Conservation (phyloP, 495 filamentous ascomycete species). For the Parmelia sp. region DNA sequence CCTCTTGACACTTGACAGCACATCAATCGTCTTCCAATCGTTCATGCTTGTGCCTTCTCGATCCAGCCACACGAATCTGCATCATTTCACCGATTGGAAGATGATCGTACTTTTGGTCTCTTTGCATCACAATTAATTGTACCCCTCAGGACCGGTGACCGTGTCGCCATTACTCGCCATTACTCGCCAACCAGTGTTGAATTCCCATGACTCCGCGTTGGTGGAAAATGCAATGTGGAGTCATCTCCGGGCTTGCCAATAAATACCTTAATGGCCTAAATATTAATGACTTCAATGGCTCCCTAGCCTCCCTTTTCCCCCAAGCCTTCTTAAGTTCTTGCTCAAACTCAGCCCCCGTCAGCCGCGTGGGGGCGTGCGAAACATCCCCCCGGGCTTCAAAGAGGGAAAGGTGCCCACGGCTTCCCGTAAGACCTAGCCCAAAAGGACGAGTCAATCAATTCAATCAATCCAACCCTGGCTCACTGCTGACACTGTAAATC, state of each 20-base stretch:
- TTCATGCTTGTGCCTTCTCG: not conserved
- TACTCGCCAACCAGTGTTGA: no score
- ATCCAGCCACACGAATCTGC: not conserved
- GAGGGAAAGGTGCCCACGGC: not conserved
- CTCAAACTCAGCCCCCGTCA: not conserved
- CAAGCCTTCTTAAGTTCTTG: not conserved
- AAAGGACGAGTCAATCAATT: not conserved
- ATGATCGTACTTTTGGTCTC: no score
- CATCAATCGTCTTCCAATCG: not conserved
- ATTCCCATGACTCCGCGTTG: not conserved
- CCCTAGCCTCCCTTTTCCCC: no score
- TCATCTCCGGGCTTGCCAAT: not conserved
- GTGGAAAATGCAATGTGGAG: constrained; percentile 7
- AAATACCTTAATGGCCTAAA: no score
- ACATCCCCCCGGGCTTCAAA: no score
- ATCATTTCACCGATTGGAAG: not conserved
- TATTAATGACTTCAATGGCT: no score
- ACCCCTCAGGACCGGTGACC: not conserved
- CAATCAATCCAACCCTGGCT: not conserved
- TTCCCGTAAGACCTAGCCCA: not conserved
- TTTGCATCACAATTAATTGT: no score
- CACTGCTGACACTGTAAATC: not conserved
- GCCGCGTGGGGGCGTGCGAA: not conserved
- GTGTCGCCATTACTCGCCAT: not conserved
- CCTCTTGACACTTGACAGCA: constrained; percentile 2